Percentiles rank a stretch among this genome's conserved stretches.
These are phyloP conservation scores for Skeletonema menzelii DNA, from an alignment of 108 stramenopile genomes.

Conservation along the genomic window DNA sequence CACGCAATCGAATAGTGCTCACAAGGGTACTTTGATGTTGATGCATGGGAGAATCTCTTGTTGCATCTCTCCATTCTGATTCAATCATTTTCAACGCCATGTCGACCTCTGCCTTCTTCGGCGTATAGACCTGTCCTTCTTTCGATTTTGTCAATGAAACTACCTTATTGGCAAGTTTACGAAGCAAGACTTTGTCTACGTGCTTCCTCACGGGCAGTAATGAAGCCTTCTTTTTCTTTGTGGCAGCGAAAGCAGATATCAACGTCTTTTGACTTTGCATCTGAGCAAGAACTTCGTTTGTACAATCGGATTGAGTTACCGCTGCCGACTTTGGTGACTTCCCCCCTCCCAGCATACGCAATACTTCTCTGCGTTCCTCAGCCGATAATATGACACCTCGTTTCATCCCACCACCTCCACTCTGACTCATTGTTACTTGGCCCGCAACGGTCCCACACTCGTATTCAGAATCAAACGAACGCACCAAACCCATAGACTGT, in stretches of 20 bases:
- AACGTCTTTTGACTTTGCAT: constrained; percentile 80
- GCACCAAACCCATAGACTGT: constrained; percentile 64
- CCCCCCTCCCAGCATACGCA: constrained; percentile 60
- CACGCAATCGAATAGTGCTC: constrained; percentile 54
- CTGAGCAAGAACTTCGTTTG: constrained; percentile 76
- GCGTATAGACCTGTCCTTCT: neutral
- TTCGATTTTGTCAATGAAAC: neutral
- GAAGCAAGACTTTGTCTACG: constrained; percentile 50
- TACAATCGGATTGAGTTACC: neutral
- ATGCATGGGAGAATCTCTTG: neutral
- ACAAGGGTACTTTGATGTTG: neutral
- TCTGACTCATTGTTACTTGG: constrained; percentile 19
- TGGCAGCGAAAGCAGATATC: constrained; percentile 16
- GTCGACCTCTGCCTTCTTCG: constrained; percentile 26
- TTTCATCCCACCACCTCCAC: constrained; percentile 5
- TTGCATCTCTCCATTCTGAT: constrained; percentile 11
- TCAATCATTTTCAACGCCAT: constrained; percentile 12
- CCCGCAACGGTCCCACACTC: constrained; percentile 81
- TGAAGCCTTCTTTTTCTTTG: neutral
- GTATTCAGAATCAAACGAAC: constrained; percentile 70
- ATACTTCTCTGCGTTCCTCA: constrained; percentile 56
- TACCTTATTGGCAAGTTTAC: constrained; percentile 55
- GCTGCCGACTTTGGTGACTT: neutral
- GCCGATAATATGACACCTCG: constrained; percentile 50
- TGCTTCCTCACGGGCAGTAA: constrained; percentile 70